Conservation (phyloP, 2,329 filamentous ascomycete genomes). For the Talaromyces sp. region DNA sequence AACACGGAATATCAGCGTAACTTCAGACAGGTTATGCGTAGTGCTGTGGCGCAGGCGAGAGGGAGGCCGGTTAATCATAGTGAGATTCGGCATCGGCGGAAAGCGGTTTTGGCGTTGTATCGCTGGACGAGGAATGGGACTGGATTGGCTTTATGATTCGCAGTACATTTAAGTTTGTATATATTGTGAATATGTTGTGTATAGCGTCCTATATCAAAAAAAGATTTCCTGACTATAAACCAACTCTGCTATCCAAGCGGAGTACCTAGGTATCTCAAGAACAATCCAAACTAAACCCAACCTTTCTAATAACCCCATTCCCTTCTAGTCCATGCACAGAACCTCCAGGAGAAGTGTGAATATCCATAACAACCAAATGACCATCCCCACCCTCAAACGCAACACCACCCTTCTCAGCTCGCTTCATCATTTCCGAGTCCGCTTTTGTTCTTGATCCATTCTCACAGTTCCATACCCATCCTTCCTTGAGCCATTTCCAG, state of each 20-base stretch:
- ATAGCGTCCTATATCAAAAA: not conserved
- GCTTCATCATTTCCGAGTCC: conserved; percentile 34
- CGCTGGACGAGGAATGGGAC: conserved; percentile 89
- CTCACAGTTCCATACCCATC: conserved; percentile 71
- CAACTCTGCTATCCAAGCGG: not conserved
- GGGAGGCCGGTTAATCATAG: conserved; percentile 78
- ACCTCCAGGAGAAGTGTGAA: not conserved
- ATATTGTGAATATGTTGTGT: not conserved
- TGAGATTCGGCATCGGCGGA: conserved; percentile 76
- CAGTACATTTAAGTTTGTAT: not conserved
- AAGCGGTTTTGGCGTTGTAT: conserved; percentile 79
- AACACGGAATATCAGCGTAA: conserved; percentile 95
- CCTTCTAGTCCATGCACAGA: not conserved
- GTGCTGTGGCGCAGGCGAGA: conserved; percentile 78
- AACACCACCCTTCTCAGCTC: conserved; percentile 37
- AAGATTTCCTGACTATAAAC: not conserved
- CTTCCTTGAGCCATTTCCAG: conserved; percentile 90
- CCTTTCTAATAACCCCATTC: not conserved
- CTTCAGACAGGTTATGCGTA: conserved; percentile 93
- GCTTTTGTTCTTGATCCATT: conserved; percentile 53
- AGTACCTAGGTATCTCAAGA: not conserved
- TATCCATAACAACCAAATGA: conserved; percentile 33
- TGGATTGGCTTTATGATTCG: conserved; percentile 57
- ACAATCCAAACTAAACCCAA: conserved; percentile 10
- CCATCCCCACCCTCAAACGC: conserved; percentile 37